Evolutionary conservation across 2,329 filamentous ascomycete genomes (phyloP).

Genomic region (Fusarium subtropicale): DNA sequence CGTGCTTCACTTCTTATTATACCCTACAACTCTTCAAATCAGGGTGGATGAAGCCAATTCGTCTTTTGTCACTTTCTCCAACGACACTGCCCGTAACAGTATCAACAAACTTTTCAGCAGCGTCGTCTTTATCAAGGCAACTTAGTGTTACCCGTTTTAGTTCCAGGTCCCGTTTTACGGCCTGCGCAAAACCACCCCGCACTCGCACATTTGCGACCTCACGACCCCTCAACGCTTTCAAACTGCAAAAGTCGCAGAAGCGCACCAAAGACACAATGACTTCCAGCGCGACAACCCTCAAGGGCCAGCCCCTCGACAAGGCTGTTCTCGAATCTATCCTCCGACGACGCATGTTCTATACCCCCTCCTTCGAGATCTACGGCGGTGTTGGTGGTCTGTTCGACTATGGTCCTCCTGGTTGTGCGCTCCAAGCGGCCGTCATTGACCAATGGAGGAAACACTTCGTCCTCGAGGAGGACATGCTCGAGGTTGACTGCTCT

Average conservation of each 20-base stretch:
- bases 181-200: constrained; percentile 43
- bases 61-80: constrained; percentile 35
- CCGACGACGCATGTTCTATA: constrained; percentile 91
- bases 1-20: constrained; percentile 25
- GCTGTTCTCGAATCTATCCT: constrained; percentile 84
- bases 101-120: constrained; percentile 21
- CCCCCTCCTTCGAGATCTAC: constrained; percentile 95
- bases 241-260: constrained; percentile 46
- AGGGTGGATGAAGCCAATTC: constrained; percentile 49
- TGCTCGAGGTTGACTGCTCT: constrained; percentile 94
- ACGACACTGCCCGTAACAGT: constrained; percentile 24
- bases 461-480: constrained; percentile 92
- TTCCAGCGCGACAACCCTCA: constrained; percentile 76
- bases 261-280: constrained; percentile 55
- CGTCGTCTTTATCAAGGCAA: constrained; percentile 35
- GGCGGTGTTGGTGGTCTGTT: constrained; percentile 89
- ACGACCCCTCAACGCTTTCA: constrained; percentile 48
- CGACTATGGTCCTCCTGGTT: constrained; percentile 92
- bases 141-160: constrained; percentile 30
- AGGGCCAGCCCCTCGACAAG: constrained; percentile 90
- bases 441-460: constrained; percentile 92
- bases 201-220: constrained; percentile 49
- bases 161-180: constrained; percentile 39
- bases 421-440: constrained; percentile 86
- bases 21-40: constrained; percentile 33